Conservation (phyloP, 1,139 yeast genomes). For the Arxiozyma heterogenica region DNA sequence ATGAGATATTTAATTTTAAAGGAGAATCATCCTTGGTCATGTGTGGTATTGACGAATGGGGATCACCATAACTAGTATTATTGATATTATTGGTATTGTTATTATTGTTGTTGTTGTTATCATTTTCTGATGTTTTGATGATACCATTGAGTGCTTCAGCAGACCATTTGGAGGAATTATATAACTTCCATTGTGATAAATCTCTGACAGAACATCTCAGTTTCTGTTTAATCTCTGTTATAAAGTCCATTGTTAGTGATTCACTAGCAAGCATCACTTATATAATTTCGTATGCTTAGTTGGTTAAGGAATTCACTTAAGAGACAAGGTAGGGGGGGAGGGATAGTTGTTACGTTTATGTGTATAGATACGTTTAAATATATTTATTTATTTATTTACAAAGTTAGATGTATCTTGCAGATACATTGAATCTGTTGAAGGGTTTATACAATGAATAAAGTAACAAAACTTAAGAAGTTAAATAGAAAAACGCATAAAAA, state of each 20-base stretch:
- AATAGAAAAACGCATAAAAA: not conserved
- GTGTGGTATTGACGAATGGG: conserved; percentile 9
- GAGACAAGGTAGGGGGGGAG: not conserved
- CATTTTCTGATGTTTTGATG: conserved; percentile 7
- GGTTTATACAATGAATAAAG: not conserved
- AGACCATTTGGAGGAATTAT: conserved; percentile 71
- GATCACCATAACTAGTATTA: conserved; percentile 6
- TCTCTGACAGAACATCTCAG: conserved; percentile 12
- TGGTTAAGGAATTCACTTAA: not conserved
- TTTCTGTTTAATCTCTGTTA: not conserved
- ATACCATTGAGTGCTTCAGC: conserved; percentile 66
- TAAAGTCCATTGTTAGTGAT: not conserved
- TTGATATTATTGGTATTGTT: not conserved
- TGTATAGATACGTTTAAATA: no score
- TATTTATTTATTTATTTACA: no score
- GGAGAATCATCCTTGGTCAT: conserved; percentile 11
- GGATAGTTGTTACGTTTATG: no score
- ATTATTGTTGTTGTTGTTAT: not conserved
- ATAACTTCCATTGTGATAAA: conserved; percentile 43
- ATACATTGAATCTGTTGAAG: no score
- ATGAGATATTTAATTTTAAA: not conserved
- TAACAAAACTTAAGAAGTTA: not conserved
- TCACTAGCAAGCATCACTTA: not conserved
- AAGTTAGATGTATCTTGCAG: no score
- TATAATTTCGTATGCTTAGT: not conserved